Evolutionary conservation across 1,284 basidiomycete species (phyloP).

Genomic region (Thelephora terrestris): DNA sequence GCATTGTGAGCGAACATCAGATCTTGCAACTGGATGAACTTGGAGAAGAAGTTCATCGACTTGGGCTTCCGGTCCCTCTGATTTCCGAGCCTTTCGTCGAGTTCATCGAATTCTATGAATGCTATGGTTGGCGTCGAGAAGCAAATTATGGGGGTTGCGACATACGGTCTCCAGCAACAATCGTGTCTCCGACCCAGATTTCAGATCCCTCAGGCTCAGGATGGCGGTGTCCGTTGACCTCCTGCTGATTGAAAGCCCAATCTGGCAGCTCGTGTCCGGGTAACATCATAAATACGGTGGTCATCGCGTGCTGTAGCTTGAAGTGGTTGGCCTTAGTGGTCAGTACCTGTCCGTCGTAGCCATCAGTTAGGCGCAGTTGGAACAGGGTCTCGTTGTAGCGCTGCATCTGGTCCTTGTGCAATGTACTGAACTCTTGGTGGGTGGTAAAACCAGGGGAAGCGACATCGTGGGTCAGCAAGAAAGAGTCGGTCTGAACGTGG

Average conservation of each 20-base stretch:
- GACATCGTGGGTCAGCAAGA: conserved; percentile 93
- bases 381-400: conserved; percentile 86
- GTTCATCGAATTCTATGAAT: conserved; percentile 42
- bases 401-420: conserved; percentile 60
- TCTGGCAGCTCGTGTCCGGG: conserved; percentile 80
- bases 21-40: conserved; percentile 89
- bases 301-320: conserved; percentile 80
- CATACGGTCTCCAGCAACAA: conserved; percentile 66
- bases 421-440: conserved; percentile 97
- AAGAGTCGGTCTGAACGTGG: conserved; percentile 78
- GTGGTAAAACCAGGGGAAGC: conserved; percentile 96
- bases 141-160: conserved; percentile 6
- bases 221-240: conserved; percentile 68
- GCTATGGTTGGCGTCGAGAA: conserved; percentile 3
- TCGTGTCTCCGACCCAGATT: conserved; percentile 83
- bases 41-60: conserved; percentile 85
- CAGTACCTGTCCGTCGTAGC: conserved; percentile 69
- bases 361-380: conserved; percentile 64
- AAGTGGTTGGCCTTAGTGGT: conserved; percentile 91
- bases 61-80: conserved; percentile 54
- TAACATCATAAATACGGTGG: conserved; percentile 92
- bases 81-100: conserved; percentile 41
- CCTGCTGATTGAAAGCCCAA: conserved; percentile 96
- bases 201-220: conserved; percentile 56
- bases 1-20: conserved; percentile 98